These are phyloP conservation scores for Dentipellis sp. DNA, from an alignment of 768 basidiomycete species.

Conservation along the genomic window DNA sequence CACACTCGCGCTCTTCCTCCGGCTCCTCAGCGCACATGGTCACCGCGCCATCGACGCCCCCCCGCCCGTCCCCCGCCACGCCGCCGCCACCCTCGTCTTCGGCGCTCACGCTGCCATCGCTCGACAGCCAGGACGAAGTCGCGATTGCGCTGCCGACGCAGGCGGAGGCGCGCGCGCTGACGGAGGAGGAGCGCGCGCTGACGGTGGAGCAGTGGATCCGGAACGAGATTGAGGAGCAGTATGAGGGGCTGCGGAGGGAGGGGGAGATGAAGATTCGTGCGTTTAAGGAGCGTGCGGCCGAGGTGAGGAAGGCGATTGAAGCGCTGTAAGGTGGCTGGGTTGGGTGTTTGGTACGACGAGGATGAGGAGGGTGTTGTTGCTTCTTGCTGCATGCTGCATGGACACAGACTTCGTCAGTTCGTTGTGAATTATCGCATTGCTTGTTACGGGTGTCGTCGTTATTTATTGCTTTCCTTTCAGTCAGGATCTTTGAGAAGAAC, in stretches of 20 bases:
- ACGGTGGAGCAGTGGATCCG: conserved; percentile 80
- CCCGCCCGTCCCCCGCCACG: conserved; percentile 1
- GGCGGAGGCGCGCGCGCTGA: conserved; percentile 23
- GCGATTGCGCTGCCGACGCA: conserved; percentile 14
- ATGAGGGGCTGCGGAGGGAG: conserved; percentile 46
- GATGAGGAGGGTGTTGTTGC: not conserved
- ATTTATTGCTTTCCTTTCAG: too few species aligned
- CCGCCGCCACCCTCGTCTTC: conserved; percentile 11
- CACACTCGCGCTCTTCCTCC: not conserved
- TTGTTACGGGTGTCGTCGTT: too few species aligned
- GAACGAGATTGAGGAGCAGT: conserved; percentile 62
- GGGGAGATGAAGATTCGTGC: conserved; percentile 39
- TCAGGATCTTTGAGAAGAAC: too few species aligned
- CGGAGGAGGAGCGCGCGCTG: conserved; percentile 64
- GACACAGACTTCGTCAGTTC: not conserved
- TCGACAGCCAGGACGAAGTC: conserved; percentile 4
- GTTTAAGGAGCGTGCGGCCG: conserved; percentile 37
- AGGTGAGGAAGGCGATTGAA: conserved; percentile 26
- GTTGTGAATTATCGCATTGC: not conserved
- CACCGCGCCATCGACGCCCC: not conserved
- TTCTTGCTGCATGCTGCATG: not conserved
- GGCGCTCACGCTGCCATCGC: conserved; percentile 6
- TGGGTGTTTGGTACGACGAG: not conserved
- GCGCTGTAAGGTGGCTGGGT: conserved; percentile 8
- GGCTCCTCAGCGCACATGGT: not conserved